These are phyloP conservation scores for Fraxinus xanthoxyloides DNA, from an alignment of 305 asterid genomes.

Conservation along the genomic window DNA sequence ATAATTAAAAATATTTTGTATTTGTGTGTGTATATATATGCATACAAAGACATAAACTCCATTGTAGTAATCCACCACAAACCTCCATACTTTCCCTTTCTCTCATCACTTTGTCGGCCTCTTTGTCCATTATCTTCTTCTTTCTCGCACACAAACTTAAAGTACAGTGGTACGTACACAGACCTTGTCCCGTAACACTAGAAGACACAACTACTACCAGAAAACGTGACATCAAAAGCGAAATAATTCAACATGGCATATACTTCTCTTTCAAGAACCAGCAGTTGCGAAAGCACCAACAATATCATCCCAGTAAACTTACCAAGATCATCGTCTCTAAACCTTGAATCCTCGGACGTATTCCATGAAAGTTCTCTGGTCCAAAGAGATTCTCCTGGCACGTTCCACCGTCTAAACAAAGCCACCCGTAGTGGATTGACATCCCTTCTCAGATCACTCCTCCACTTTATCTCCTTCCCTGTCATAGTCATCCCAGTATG, in stretches of 20 bases:
- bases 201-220: not conserved
- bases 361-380: conserved; percentile 22
- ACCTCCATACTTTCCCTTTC: conserved; percentile 34
- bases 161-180: not conserved
- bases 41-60: conserved; percentile 27
- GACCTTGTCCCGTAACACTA: conserved; percentile 9
- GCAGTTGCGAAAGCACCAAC: conserved; percentile 40
- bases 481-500: conserved; percentile 36
- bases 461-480: conserved; percentile 43
- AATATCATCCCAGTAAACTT: conserved; percentile 38
- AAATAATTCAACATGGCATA: conserved; percentile 15
- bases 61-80: conserved; percentile 27
- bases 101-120: conserved; percentile 40
- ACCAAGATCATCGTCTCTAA: conserved; percentile 27
- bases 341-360: conserved; percentile 21
- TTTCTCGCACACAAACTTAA: not conserved
- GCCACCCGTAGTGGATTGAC: conserved; percentile 32
- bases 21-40: conserved; percentile 22
- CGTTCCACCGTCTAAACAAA: conserved; percentile 8
- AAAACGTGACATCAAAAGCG: not conserved
- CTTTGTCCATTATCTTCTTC: not conserved
- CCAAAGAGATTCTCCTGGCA: conserved; percentile 16
- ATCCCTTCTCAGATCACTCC: conserved; percentile 34
- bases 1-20: not conserved
- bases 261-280: conserved; percentile 41